These are phyloP conservation scores for Emergomyces orientalis DNA, from an alignment of 2,329 filamentous ascomycete species.

Conservation along the genomic window DNA sequence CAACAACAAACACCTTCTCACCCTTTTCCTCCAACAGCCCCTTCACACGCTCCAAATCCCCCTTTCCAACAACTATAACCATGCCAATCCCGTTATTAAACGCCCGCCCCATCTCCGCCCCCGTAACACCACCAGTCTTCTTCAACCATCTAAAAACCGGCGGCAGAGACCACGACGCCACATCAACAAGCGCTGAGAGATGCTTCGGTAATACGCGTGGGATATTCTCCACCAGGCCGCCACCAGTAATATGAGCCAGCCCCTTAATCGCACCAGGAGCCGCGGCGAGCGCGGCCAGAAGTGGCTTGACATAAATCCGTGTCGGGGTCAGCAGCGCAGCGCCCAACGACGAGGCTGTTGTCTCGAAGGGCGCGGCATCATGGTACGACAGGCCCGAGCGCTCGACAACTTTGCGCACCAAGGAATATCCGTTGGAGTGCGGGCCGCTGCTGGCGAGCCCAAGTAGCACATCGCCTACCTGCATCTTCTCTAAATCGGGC, in stretches of 20 bases:
- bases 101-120: slow-evolving; percentile 75
- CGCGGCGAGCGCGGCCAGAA: slow-evolving; percentile 54
- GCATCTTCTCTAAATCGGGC: slow-evolving; percentile 67
- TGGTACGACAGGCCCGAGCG: slow-evolving; percentile 61
- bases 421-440: slow-evolving; percentile 95
- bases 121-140: slow-evolving; percentile 56
- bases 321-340: slow-evolving; percentile 78
- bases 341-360: slow-evolving; percentile 50
- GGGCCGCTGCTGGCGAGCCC: slow-evolving; percentile 77
- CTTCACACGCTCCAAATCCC: slow-evolving; percentile 52
- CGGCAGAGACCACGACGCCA: slow-evolving; percentile 63
- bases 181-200: slow-evolving; percentile 73
- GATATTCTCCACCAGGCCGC: slow-evolving; percentile 86
- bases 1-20: slow-evolving; percentile 70
- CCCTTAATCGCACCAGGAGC: slow-evolving; percentile 56
- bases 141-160: slow-evolving; percentile 84
- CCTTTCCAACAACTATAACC: slow-evolving; percentile 69
- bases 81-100: slow-evolving; percentile 96
- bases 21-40: slow-evolving; percentile 55
- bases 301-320: slow-evolving; percentile 79
- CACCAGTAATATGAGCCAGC: slow-evolving; percentile 93
- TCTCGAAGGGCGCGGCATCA: slow-evolving; percentile 67
- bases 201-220: slow-evolving; percentile 78
- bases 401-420: slow-evolving; percentile 84
- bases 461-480: slow-evolving; percentile 70